phyloP scores from a whole-genome alignment of 2,329 filamentous ascomycete species.

The Meredithiella fracta region DNA sequence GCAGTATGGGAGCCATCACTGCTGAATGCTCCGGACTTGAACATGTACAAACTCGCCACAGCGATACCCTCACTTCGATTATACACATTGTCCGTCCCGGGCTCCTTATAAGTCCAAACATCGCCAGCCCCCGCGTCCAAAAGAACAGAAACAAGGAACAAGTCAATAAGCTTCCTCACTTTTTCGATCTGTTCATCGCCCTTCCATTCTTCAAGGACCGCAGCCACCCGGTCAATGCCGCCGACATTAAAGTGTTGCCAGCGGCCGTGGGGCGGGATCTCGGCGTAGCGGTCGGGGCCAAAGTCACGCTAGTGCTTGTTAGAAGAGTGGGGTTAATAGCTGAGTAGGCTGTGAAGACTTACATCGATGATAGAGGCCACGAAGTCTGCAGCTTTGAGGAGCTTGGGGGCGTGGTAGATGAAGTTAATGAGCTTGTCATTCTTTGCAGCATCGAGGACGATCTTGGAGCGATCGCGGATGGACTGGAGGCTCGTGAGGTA shows the following conservation, averaged over 20 bases:
- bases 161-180: conserved; percentile 38
- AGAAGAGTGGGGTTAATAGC: neutral
- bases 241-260: conserved; percentile 50
- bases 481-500: conserved; percentile 24
- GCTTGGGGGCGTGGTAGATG: conserved; percentile 23
- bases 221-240: conserved; percentile 30
- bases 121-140: conserved; percentile 39
- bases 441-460: conserved; percentile 24
- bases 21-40: conserved; percentile 26
- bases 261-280: conserved; percentile 38
- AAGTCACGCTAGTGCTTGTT: conserved; percentile 29
- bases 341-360: conserved; percentile 6
- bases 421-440: conserved; percentile 26
- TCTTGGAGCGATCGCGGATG: conserved; percentile 22
- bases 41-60: conserved; percentile 34
- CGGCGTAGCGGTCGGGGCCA: conserved; percentile 28
- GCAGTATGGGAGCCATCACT: conserved; percentile 18
- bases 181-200: conserved; percentile 28
- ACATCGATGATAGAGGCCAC: conserved; percentile 29
- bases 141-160: conserved; percentile 45
- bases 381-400: conserved; percentile 26
- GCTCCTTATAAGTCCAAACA: conserved; percentile 30
- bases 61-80: conserved; percentile 35
- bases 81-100: conserved; percentile 21
- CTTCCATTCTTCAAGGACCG: conserved; percentile 30